These are phyloP conservation scores for Monosporascus sp. DNA, from an alignment of 2,329 filamentous ascomycete species.

Conservation along the genomic window DNA sequence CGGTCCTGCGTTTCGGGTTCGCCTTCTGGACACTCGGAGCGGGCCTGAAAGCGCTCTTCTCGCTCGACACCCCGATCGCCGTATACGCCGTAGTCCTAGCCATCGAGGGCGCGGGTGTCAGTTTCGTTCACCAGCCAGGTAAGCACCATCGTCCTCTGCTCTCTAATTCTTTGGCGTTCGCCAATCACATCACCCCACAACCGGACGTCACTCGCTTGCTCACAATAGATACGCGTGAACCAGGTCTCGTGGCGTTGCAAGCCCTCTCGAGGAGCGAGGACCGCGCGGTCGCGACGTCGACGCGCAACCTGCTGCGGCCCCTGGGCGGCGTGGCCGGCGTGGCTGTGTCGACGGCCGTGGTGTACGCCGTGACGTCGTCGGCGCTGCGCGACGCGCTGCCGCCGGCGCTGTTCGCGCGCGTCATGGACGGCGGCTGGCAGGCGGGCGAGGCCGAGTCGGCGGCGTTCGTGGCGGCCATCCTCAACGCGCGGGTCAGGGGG, in stretches of 20 bases:
- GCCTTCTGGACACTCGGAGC: constrained; percentile 20
- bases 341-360: too few relatives aligned
- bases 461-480: constrained; percentile 10
- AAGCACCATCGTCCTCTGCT: not conserved
- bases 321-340: too few relatives aligned
- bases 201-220: not conserved
- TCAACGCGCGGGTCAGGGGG: constrained; percentile 19
- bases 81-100: constrained; percentile 15
- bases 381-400: constrained; percentile 15
- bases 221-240: too few relatives aligned
- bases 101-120: constrained; percentile 24
- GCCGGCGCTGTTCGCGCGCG: constrained; percentile 5
- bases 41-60: constrained; percentile 21
- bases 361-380: too few relatives aligned
- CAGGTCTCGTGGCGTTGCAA: constrained; percentile 23
- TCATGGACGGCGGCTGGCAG: constrained; percentile 15
- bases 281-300: constrained; percentile 23
- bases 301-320: too few relatives aligned
- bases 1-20: constrained; percentile 17
- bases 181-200: not conserved
- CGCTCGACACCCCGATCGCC: constrained; percentile 10
- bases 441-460: constrained; percentile 4
- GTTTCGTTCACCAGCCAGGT: constrained; percentile 22
- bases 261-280: constrained; percentile 16
- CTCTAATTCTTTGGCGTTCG: not conserved